Conservation (phyloP, 148 eudicot species). For the Camellia granthamiana region DNA sequence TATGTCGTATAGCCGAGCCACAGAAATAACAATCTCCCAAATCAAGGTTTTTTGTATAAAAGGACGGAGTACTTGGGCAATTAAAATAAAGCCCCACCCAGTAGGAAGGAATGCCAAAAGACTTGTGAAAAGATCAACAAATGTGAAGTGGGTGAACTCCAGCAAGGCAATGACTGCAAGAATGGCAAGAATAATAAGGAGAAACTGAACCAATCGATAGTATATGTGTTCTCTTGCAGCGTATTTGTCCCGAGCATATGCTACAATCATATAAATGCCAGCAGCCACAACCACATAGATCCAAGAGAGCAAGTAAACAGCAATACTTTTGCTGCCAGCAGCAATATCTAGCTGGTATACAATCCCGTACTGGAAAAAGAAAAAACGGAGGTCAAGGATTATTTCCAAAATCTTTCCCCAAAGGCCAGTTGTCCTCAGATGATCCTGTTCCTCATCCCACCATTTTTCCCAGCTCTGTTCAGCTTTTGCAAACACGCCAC, state of each 20-base stretch:
- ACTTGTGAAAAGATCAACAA: conserved; percentile 50
- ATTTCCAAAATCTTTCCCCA: conserved; percentile 47
- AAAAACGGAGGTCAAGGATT: conserved; percentile 29
- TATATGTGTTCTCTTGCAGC: conserved; percentile 40
- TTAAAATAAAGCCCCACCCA: conserved; percentile 32
- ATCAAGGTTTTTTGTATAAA: conserved; percentile 18
- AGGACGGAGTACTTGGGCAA: conserved; percentile 31
- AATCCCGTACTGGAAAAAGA: conserved; percentile 36
- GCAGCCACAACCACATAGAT: conserved; percentile 43
- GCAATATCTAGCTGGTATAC: conserved; percentile 31
- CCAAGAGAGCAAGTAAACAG: conserved; percentile 84
- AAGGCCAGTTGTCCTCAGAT: conserved; percentile 58
- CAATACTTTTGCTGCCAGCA: conserved; percentile 55
- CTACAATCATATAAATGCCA: conserved; percentile 12
- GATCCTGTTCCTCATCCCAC: conserved; percentile 40
- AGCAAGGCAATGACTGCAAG: conserved; percentile 17
- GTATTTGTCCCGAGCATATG: conserved; percentile 21
- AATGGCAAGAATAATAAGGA: conserved; percentile 18
- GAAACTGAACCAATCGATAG: conserved; percentile 51
- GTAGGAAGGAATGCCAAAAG: conserved; percentile 45
- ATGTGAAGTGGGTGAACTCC: conserved; percentile 24
- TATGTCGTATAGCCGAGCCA: conserved; percentile 27
- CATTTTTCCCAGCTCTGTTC: conserved; percentile 38
- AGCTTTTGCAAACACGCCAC: conserved; percentile 71
- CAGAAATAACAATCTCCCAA: conserved; percentile 29